Evolutionary conservation across 1,139 yeast species (phyloP), one percentile per base, ranked within the genome.

Genomic region (Arxiozyma slooffiae): DNA sequence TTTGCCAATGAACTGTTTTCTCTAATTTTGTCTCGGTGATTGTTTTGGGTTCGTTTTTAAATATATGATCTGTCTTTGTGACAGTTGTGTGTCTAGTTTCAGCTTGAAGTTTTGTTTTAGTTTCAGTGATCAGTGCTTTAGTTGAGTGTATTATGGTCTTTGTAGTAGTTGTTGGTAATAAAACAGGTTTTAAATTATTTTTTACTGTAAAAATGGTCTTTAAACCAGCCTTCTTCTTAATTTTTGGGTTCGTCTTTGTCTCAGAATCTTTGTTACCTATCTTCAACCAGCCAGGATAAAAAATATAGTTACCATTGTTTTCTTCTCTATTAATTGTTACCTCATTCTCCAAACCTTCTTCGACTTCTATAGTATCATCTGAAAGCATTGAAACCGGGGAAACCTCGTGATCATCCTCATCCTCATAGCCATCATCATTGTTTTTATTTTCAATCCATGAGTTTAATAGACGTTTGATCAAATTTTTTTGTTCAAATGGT

Each of bases 51-150:
- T 22, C 42, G 16, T 48, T 44, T 24, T 41, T 42, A 11, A 53
- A 48, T 37, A 53, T 52, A 42, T 42, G 46, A 8, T 52, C 57
- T 23, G 55, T 53, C 11, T 36, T 43, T 4, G 52, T 52, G 17
- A 21, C 53, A 8, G 51, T 49, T 22, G 49, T 49, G 11, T 50
- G 50, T 24, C 48, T 48, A 16, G 50, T 52, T 6, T 43, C 44
- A 11, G 52, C 52, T 43, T 48, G 54, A 37, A 54, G 52, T 30
- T 47, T 49, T 16, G 54, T 49, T 14, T 48, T 48, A 14, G 50
- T 40, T 39, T 40, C 26, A 17, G 43, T 41, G 17, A 22, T 40
- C 11, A 38, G 6, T 18, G 18, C 42, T 8, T 38, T 38, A 2
- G 41, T 40, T n/a, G 18, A 18, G 11, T 23, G 21, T 17, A 44